phyloP scores from a whole-genome alignment of 2,329 filamentous ascomycete species.

The Exophiala aquamarina region DNA sequence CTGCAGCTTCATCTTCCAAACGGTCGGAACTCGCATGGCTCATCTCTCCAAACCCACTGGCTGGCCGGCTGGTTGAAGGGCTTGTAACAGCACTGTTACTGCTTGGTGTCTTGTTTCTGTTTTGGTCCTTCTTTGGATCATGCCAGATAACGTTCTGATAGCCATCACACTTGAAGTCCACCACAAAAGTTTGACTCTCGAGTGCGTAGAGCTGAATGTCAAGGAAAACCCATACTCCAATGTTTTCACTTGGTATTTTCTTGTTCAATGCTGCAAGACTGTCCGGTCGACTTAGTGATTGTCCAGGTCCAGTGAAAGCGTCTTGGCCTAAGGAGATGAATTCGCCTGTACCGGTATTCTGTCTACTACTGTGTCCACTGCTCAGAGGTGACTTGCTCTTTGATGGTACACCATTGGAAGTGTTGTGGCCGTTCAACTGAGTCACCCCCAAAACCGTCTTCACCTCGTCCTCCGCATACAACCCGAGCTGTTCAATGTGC shows the following conservation, averaged over 20 bases:
- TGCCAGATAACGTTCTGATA: slow-evolving; percentile 78
- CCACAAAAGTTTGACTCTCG: slow-evolving; percentile 87
- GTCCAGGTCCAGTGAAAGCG: slow-evolving; percentile 30
- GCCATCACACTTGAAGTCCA: slow-evolving; percentile 97
- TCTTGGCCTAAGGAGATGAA: slow-evolving; percentile 17
- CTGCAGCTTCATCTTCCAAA: slow-evolving; percentile 34
- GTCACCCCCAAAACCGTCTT: slow-evolving; percentile 24
- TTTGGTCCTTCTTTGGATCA: slow-evolving; percentile 37
- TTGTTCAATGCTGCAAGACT: slow-evolving; percentile 22
- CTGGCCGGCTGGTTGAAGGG: slow-evolving; percentile 45
- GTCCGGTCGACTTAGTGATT: slow-evolving; percentile 21
- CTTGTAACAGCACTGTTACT: slow-evolving; percentile 43
- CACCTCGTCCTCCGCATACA: slow-evolving; percentile 27
- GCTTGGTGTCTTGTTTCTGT: slow-evolving; percentile 18
- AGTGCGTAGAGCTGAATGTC: slow-evolving; percentile 96
- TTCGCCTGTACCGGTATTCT: slow-evolving; percentile 21
- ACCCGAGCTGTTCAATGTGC: slow-evolving; percentile 29
- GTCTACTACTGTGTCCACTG: slow-evolving; percentile 18
- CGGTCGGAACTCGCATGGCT: slow-evolving; percentile 20
- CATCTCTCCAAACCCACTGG: slow-evolving; percentile 41
- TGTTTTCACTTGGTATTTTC: slow-evolving; percentile 26
- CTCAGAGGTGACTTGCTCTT: slow-evolving; percentile 15
- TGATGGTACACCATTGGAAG: not conserved
- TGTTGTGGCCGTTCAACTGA: slow-evolving; percentile 6
- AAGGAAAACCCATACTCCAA: slow-evolving; percentile 84